Percentiles rank a stretch among this genome's conserved stretches.
These are phyloP conservation scores for Termitomyces sp. DNA, from an alignment of 768 basidiomycete species.

Conservation along the genomic window DNA sequence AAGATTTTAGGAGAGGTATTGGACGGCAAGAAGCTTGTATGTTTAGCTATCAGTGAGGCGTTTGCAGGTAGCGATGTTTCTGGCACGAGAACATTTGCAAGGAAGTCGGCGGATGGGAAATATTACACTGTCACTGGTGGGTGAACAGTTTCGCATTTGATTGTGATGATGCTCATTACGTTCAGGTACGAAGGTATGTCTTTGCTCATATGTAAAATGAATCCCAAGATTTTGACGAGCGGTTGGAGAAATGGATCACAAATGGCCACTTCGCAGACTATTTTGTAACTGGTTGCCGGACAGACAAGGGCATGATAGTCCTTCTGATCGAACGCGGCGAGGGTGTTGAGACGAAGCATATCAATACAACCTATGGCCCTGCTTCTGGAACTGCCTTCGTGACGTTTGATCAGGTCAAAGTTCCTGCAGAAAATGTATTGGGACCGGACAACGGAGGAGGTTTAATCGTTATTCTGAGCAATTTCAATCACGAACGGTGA, in stretches of 20 bases:
- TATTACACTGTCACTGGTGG: slow-evolving; percentile 67
- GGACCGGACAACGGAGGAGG: slow-evolving; percentile 49
- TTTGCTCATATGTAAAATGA: background rate
- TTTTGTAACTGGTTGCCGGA: slow-evolving; percentile 58
- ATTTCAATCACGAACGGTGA: slow-evolving; percentile 89
- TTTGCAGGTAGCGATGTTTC: slow-evolving; percentile 68
- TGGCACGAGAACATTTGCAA: slow-evolving; percentile 58
- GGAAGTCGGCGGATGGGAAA: slow-evolving; percentile 61
- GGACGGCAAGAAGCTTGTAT: slow-evolving; percentile 64
- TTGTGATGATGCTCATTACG: slow-evolving; percentile 1
- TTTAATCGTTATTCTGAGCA: slow-evolving; percentile 40
- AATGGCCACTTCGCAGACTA: slow-evolving; percentile 34
- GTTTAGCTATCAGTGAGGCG: slow-evolving; percentile 72
- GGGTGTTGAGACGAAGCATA: slow-evolving; percentile 18
- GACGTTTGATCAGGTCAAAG: slow-evolving; percentile 27
- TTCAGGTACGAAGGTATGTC: slow-evolving; percentile 14
- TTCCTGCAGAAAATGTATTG: slow-evolving; percentile 53
- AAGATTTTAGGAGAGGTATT: slow-evolving; percentile 47
- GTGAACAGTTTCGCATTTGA: slow-evolving; percentile 20
- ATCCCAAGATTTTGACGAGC: background rate
- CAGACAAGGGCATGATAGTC: slow-evolving; percentile 31
- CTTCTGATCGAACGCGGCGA: slow-evolving; percentile 12
- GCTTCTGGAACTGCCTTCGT: slow-evolving; percentile 44
- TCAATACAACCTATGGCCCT: slow-evolving; percentile 47
- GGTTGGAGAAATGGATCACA: slow-evolving; percentile 27